Evolutionary conservation across 2,329 filamentous ascomycete species (phyloP), one percentile per base, ranked within the genome.

Genomic region (Beauveria caledonica): DNA sequence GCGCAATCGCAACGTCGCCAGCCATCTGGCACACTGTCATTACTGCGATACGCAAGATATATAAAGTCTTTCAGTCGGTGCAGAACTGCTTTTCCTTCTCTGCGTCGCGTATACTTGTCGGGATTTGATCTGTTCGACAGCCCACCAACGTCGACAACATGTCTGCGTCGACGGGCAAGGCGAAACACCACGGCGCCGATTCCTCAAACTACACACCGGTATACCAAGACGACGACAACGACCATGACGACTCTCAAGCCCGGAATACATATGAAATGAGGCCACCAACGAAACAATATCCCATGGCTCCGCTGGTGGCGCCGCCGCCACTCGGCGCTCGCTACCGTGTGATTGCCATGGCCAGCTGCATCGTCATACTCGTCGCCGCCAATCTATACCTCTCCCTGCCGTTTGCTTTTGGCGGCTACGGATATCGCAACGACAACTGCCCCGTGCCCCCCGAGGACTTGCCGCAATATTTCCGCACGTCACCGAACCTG

Each of bases 401-500:
- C 33, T 71, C 70, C 17, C 67, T 74, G n/a, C 72, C 72, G 5
- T 67, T 67, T 45, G 64, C 71, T 48, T 70, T 71, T 60, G 61
- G 64, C 60, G 29, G 39, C 27, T 21, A 45, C 52, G 56, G 53
- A 11, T 53, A 60, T 15, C 39, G 40, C 49, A 53, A 53, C 48
- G 36, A 50, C 39, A 63, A 65, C n/a, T 64, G 72, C 60, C 69
- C 70, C 46, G 72, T 72, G 56, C 64, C 62, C 40, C 69, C 71
- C 29, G 64, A 68, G 59, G 74, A 77, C 45, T 78, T 85, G 51
- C 84, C 85, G 25, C 81, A 86, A 68, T 84, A 87, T 69, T 86
- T 86, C 66, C 81, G 86, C 69, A 87, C 84, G 0, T 77, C 75
- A 25, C 83, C 84, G 3, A 77, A 86, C 70, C 70, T 85, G 49